A percentile compares a stretch with the other conserved stretches of the same genome.
Conservation (phyloP, 2,329 filamentous ascomycete genomes). For the Cercospora sp. region DNA sequence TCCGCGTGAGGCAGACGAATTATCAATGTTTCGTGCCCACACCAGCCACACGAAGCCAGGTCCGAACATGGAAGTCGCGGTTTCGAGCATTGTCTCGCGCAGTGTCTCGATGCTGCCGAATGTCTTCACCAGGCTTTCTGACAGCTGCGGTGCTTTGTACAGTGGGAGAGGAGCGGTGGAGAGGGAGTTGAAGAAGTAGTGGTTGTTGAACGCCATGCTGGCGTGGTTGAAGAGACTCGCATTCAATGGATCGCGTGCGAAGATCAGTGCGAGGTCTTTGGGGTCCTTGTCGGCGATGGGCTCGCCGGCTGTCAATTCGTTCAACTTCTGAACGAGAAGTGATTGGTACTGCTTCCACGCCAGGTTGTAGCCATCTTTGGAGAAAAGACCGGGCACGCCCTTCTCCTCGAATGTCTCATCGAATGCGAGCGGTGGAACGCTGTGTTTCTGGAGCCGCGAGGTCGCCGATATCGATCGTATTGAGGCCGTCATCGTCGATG, state of each 20-base stretch:
- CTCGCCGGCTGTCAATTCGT: slow-evolving; percentile 70
- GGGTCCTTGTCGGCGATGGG: slow-evolving; percentile 60
- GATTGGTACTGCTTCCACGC: slow-evolving; percentile 83
- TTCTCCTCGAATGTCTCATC: slow-evolving; percentile 48
- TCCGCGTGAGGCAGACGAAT: slow-evolving; percentile 1
- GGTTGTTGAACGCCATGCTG: slow-evolving; percentile 92
- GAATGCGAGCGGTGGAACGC: slow-evolving; percentile 51
- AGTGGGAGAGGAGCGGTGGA: slow-evolving; percentile 34
- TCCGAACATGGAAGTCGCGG: slow-evolving; percentile 88
- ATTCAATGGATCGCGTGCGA: slow-evolving; percentile 73
- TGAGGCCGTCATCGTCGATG: slow-evolving; percentile 25
- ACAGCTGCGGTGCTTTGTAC: slow-evolving; percentile 60
- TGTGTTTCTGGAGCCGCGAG: slow-evolving; percentile 37
- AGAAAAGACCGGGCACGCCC: slow-evolving; percentile 71
- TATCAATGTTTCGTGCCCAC: slow-evolving; percentile 33
- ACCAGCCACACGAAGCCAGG: slow-evolving; percentile 97
- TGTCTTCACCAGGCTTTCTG: slow-evolving; percentile 61
- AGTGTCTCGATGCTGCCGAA: slow-evolving; percentile 86
- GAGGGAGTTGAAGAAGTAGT: slow-evolving; percentile 69
- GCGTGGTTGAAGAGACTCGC: slow-evolving; percentile 92
- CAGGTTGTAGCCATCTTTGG: slow-evolving; percentile 66
- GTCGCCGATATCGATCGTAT: slow-evolving; percentile 9
- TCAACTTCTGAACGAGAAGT: slow-evolving; percentile 72
- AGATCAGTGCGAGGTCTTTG: slow-evolving; percentile 69
- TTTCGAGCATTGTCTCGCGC: slow-evolving; percentile 74